phyloP scores from a whole-genome alignment of 1,284 basidiomycete species.

The Sutorius eximius region DNA sequence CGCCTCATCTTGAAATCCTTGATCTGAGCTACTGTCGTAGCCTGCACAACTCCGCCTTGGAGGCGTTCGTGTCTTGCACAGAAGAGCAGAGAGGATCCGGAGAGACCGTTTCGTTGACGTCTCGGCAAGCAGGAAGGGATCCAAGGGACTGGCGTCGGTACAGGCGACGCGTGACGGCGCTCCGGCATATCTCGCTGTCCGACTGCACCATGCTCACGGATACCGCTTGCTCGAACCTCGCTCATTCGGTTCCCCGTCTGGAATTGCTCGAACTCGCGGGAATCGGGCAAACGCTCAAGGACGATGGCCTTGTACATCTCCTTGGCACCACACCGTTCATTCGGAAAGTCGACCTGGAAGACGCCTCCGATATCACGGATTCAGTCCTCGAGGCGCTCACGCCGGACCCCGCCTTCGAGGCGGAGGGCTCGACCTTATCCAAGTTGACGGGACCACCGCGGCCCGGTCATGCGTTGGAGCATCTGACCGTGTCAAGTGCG shows the following conservation, averaged over 20 bases:
- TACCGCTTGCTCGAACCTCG: constrained; percentile 68
- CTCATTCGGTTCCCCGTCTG: constrained; percentile 71
- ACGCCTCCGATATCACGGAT: constrained; percentile 76
- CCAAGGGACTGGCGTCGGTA: constrained; percentile 49
- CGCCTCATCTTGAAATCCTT: constrained; percentile 77
- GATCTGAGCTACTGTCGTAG: constrained; percentile 75
- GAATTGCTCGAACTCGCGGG: constrained; percentile 82
- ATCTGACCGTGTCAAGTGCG: constrained; percentile 74
- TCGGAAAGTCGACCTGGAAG: constrained; percentile 81
- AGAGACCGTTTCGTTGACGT: constrained; percentile 51
- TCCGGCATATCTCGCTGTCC: constrained; percentile 80
- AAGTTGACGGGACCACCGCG: constrained; percentile 20
- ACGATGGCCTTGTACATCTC: constrained; percentile 72
- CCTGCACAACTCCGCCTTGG: constrained; percentile 73
- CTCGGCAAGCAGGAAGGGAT: constrained; percentile 66
- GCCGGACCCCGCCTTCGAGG: constrained; percentile 35
- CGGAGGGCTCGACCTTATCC: constrained; percentile 1
- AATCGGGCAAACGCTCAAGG: constrained; percentile 65
- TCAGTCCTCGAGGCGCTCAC: constrained; percentile 66
- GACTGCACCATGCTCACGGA: constrained; percentile 76
- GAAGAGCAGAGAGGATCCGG: constrained; percentile 37
- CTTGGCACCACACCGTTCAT: constrained; percentile 72
- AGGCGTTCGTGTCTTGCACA: constrained; percentile 64
- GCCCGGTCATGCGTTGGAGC: constrained; percentile 68
- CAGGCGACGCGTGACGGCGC: constrained; percentile 62